These are phyloP conservation scores for Blastomyces emzantsi DNA, from an alignment of 2,329 filamentous ascomycete genomes.

Conservation along the genomic window DNA sequence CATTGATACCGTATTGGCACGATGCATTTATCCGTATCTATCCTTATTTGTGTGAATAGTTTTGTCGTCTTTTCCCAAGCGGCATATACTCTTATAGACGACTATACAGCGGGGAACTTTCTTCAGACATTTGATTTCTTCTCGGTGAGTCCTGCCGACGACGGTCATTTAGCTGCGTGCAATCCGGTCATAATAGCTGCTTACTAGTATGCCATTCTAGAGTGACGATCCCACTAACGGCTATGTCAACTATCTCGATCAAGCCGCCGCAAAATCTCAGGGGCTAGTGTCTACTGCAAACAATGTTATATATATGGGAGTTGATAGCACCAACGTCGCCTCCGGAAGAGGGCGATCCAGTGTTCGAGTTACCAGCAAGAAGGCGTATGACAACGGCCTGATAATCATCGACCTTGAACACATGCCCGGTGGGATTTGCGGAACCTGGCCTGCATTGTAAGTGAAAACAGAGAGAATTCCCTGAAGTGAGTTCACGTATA, in stretches of 20 bases:
- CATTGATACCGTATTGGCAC: background rate
- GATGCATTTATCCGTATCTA: background rate
- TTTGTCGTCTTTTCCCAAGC: background rate
- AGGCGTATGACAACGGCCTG: conserved; percentile 26
- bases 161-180: background rate
- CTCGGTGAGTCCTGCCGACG: background rate
- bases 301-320: conserved; percentile 24
- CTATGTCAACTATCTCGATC: conserved; percentile 47
- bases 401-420: conserved; percentile 31
- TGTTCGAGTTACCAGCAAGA: conserved; percentile 22
- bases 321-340: conserved; percentile 21
- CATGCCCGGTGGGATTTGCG: conserved; percentile 29
- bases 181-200: background rate
- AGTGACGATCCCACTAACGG: conserved; percentile 56
- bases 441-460: conserved; percentile 31
- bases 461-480: conserved; percentile 5
- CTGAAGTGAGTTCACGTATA: background rate
- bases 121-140: background rate
- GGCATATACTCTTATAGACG: conserved; percentile 2
- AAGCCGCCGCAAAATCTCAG: conserved; percentile 17
- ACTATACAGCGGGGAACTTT: background rate
- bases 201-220: conserved; percentile 15
- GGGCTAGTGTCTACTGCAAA: conserved; percentile 17
- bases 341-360: conserved; percentile 22
- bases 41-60: conserved; percentile 2